These are phyloP conservation scores for Platanthera zijinensis DNA, from an alignment of 106 monocot species.

Conservation along the genomic window DNA sequence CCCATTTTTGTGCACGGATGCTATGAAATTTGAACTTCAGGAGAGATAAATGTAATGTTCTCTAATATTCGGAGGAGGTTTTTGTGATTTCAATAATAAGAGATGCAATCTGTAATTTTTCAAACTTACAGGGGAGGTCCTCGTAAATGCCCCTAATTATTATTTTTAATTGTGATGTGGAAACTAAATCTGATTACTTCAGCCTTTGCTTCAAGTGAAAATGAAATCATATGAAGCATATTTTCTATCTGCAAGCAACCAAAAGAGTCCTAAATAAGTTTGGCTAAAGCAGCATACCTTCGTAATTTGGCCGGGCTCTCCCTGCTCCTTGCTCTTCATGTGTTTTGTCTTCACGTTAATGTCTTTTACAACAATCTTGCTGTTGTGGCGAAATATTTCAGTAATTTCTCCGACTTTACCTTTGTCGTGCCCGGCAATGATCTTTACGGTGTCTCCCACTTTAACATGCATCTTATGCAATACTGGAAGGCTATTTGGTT, in stretches of 20 bases:
- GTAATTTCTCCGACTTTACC: slow-evolving; percentile 84
- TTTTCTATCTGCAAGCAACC: not conserved
- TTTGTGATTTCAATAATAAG: no score
- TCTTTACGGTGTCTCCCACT: slow-evolving; percentile 85
- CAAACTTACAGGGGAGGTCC: no score
- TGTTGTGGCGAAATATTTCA: slow-evolving; percentile 60
- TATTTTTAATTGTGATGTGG: no score
- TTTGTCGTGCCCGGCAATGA: slow-evolving; percentile 81
- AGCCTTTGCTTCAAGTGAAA: not conserved
- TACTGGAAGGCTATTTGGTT: slow-evolving; percentile 88
- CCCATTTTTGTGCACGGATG: no score
- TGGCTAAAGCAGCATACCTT: slow-evolving; percentile 33
- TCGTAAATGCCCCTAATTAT: no score
- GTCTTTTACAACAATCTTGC: slow-evolving; percentile 79
- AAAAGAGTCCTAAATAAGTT: no score
- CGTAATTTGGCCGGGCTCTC: slow-evolving; percentile 77
- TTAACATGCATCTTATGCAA: slow-evolving; percentile 98
- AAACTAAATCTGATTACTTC: no score
- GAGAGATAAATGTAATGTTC: no score
- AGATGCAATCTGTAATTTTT: no score
- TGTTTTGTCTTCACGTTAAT: slow-evolving; percentile 93
- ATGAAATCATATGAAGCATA: not conserved
- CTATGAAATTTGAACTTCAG: no score
- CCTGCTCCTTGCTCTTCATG: slow-evolving; percentile 86
- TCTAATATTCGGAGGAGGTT: no score